Evolutionary conservation across 306 rosid genomes (phyloP), one percentile per base, ranked within the genome.

Genomic region (Lotus japonicus): DNA sequence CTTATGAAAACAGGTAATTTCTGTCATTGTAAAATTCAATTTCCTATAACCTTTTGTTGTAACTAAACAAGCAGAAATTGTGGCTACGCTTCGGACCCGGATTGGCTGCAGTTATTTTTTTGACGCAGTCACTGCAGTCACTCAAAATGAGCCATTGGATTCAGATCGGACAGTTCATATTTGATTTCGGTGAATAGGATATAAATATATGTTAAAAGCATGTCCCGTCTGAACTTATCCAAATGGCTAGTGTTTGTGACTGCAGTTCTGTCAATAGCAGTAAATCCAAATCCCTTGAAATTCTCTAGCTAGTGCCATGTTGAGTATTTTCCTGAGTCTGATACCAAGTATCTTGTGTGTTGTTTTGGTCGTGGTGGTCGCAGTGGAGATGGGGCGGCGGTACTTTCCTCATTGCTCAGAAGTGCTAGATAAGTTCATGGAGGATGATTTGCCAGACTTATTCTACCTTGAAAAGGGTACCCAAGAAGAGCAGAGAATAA

Each of bases 401-500:
- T 95, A 63, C 77, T 95, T 95, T 72, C 96, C 97, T 8, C 86
- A 84, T 65, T 95, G 99, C 92, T 95, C 99, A 3, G 96, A 89
- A 64, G 96, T 91, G 71, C 86, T 90, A 2, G 97, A 95, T 44
- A 88, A 84, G 79, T 88, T 90, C 82, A 77, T 91, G 80, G 92
- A 87, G 7, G 88, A 89, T 33, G 95, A 91, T 53, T 73, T 88
- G 65, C 91, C 91, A 0, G 97, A 95, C 39, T 38, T 76, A 62
- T 87, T 86, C 31, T 87, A 77, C 73, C 92, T 95, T 0, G 95
- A 88, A 44, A 85, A 81, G 72, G 99, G 97, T 4, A 84, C 88
- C 7, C 72, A 56, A 0, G 96, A 88, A 52, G 99, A 95, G 84
- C 96, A 82, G 77, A 58, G 43, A 73, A 55, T 55, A 44, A 95